phyloP scores from a whole-genome alignment of 768 basidiomycete species.

The Lactarius pseudohatsudake region DNA sequence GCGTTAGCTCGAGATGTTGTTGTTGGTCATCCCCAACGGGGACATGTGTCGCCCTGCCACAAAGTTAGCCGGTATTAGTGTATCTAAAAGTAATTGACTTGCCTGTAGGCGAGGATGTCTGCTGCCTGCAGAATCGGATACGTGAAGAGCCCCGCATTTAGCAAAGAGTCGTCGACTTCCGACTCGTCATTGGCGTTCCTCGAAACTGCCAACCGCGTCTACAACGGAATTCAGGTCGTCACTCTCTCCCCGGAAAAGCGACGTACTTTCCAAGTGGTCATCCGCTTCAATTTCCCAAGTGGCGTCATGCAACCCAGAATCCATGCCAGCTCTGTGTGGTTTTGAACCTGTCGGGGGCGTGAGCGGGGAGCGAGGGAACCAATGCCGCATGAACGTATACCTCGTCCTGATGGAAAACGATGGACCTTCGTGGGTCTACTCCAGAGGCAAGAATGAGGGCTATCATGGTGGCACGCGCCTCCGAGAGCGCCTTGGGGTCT shows the following conservation, averaged over 20 bases:
- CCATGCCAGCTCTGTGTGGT: constrained; percentile 90
- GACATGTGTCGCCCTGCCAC: constrained; percentile 77
- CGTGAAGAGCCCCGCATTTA: constrained; percentile 85
- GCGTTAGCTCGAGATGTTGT: constrained; percentile 88
- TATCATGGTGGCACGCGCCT: constrained; percentile 72
- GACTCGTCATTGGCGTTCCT: constrained; percentile 73
- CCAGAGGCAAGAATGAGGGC: constrained; percentile 85
- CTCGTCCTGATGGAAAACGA: constrained; percentile 87
- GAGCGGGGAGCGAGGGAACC: background rate
- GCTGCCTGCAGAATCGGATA: constrained; percentile 95
- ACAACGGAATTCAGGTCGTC: constrained; percentile 13
- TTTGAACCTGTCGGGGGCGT: constrained; percentile 55
- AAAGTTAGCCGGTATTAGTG: background rate
- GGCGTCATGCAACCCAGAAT: constrained; percentile 83
- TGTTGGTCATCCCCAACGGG: constrained; percentile 97
- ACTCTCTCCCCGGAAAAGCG: background rate
- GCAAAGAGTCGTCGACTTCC: constrained; percentile 75
- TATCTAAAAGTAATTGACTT: constrained; percentile 27
- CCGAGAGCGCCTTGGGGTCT: constrained; percentile 60
- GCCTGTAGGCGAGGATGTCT: constrained; percentile 87
- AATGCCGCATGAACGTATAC: constrained; percentile 40
- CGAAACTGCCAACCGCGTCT: constrained; percentile 75
- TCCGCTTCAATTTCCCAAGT: constrained; percentile 76
- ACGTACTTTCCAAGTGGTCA: constrained; percentile 96
- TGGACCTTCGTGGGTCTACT: constrained; percentile 70